These are phyloP conservation scores for Mycena olivaceomarginata DNA, from an alignment of 768 basidiomycete genomes.

Conservation along the genomic window DNA sequence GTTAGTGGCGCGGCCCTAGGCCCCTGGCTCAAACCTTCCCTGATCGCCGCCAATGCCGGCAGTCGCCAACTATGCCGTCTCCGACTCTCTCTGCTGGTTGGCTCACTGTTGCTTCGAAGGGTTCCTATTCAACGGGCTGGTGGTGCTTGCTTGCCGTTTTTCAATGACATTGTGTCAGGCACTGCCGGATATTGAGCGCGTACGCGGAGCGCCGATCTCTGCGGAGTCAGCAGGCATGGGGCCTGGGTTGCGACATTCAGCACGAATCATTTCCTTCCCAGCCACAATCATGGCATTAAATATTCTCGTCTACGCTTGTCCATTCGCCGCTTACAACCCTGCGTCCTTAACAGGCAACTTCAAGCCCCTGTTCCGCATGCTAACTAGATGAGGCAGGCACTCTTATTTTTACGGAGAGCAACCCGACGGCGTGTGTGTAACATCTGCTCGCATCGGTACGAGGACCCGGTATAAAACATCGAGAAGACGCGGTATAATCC, in stretches of 20 bases:
- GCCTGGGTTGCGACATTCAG: conserved; percentile 7
- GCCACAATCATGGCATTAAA: conserved; percentile 7
- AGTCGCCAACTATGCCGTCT: not conserved
- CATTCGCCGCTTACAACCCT: not conserved
- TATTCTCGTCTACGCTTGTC: not conserved
- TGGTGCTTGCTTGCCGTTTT: not conserved
- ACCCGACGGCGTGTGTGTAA: not conserved
- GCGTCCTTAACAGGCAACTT: not conserved
- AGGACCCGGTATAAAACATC: conserved; percentile 18
- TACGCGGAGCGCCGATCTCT: conserved; percentile 2
- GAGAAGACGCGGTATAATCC: not conserved
- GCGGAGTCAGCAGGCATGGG: not conserved
- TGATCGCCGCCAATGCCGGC: conserved; percentile 35
- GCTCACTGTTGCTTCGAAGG: not conserved
- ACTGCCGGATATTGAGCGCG: conserved; percentile 5
- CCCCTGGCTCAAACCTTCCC: not conserved
- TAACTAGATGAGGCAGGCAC: conserved; percentile 14
- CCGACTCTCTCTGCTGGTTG: no score
- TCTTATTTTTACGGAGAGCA: conserved; percentile 16
- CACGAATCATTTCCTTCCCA: not conserved
- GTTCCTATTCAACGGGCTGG: not conserved
- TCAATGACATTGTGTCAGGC: not conserved
- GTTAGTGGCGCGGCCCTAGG: conserved; percentile 8
- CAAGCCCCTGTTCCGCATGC: not conserved
- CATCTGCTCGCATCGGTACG: conserved; percentile 16